phyloP scores from a whole-genome alignment of 805 yeast species.

The Saccharomycopsis olivae region DNA sequence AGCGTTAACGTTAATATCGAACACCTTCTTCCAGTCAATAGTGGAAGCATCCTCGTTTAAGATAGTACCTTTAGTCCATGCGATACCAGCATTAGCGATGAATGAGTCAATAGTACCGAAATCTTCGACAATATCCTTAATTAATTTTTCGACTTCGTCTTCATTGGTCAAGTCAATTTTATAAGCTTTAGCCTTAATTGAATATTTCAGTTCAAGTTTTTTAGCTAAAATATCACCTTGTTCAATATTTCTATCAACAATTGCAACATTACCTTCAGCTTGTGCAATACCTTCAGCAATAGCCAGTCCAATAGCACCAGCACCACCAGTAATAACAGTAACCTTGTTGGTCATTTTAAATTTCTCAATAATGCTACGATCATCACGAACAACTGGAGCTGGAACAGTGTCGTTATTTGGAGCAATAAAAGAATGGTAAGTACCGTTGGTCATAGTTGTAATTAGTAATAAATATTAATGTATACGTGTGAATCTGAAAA shows the following conservation, averaged over 20 bases:
- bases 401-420: neutral
- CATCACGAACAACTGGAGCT: too few relatives aligned
- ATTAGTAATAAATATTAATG: too few relatives aligned
- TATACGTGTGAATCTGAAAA: too few relatives aligned
- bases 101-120: slow-evolving; percentile 74
- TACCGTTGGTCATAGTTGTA: neutral
- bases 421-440: neutral
- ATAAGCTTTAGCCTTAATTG: slow-evolving; percentile 52
- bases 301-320: slow-evolving; percentile 75
- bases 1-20: slow-evolving; percentile 68
- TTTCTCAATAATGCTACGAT: slow-evolving; percentile 54
- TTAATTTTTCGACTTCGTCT: slow-evolving; percentile 36
- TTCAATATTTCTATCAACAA: slow-evolving; percentile 37
- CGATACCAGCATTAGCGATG: slow-evolving; percentile 84
- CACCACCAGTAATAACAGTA: slow-evolving; percentile 74
- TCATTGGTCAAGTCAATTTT: slow-evolving; percentile 43
- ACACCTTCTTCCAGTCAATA: slow-evolving; percentile 55
- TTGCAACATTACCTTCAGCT: slow-evolving; percentile 77
- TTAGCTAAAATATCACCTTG: slow-evolving; percentile 53
- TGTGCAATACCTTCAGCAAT: slow-evolving; percentile 76
- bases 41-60: slow-evolving; percentile 37
- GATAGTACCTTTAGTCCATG: slow-evolving; percentile 63
- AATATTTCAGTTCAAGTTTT: slow-evolving; percentile 38
- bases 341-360: slow-evolving; percentile 74
- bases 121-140: slow-evolving; percentile 44